Base-by-base conservation (phyloP, 345 rosid genomes). In the Hevea brasiliensis region DNA sequence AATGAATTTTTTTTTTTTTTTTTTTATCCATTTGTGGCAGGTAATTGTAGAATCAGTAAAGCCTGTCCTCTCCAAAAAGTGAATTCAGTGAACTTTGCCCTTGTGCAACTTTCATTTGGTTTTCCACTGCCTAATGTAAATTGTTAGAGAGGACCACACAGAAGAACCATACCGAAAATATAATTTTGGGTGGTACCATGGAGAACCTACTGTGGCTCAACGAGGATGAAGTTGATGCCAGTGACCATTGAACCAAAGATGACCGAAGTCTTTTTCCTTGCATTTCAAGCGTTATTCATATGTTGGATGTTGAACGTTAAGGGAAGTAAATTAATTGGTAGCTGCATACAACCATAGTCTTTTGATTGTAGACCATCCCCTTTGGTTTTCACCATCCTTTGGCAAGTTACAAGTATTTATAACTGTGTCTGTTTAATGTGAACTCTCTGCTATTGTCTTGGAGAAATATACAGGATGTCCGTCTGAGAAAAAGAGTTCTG, bases 21-120 rank as follows among this genome's bases (percentile, higher is more conserved):
- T 32, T 32, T 32, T 27, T 48, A 27, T 14, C 47, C 21, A 23
- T 63, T 3, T 24, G 8, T 74, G 63, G 32, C 78, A 79, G 82
- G 78, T 79, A 32, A 75, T 74, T 11, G 82, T 79, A 15, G 78
- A 79, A 65, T 79, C 78, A n/a, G 37, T 79, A 4, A 74, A 74
- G 56, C 72, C 78, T 13, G 58, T 64, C 27, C 74, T 79, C 29
- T 27, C 72, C 67, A 74, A 21, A 59, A 79, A 45, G 61, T 79
- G 70, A 79, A 55, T 45, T 40, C 62, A 21, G 24, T 29, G 3
- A 14, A 42, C 14, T 40, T 11, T 2, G 0, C 50, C 3, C 2
- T 3, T 50, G 21, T 26, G 27, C 14, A 64, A 54, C 51, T 37
- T n/a, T 61, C 27, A 14, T 61, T 27, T 40, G 44, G 53, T 24